Evolutionary conservation across 345 rosid genomes (phyloP).

Genomic region (Citrus hindsii): DNA sequence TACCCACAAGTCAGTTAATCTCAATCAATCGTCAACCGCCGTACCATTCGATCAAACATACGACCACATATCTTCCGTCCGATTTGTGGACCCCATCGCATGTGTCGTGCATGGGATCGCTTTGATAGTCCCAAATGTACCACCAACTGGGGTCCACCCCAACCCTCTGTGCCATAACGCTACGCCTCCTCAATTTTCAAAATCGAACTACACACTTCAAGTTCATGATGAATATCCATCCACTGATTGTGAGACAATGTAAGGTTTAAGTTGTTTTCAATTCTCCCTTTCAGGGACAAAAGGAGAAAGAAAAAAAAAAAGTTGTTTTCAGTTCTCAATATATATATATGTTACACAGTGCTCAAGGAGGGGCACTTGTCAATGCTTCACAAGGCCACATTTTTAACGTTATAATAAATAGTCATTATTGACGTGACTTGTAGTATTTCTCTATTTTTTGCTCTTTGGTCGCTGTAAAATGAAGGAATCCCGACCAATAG

Average conservation of each 20-base stretch:
- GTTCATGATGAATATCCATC: no score
- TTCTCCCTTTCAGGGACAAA: no score
- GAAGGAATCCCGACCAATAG: not conserved
- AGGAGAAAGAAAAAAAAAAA: no score
- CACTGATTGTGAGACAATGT: no score
- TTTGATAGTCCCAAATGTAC: not conserved
- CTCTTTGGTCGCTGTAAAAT: not conserved
- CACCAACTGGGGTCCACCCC: not conserved
- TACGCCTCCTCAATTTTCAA: not conserved
- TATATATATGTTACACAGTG: not conserved
- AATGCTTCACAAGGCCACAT: not conserved
- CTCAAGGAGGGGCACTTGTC: conserved; percentile 2
- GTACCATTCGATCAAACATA: not conserved
- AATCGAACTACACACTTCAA: not conserved
- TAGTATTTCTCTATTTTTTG: not conserved
- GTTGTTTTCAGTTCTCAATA: not conserved
- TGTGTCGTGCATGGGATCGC: not conserved
- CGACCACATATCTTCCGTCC: not conserved
- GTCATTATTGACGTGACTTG: conserved; percentile 10
- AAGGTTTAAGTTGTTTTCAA: no score
- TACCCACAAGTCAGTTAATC: not conserved
- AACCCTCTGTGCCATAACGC: no score
- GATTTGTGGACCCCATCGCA: not conserved
- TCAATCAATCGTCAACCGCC: not conserved
- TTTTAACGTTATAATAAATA: not conserved